Evolutionary conservation across 2,329 filamentous ascomycete species (phyloP).

Genomic region (Epichloe hybrida): DNA sequence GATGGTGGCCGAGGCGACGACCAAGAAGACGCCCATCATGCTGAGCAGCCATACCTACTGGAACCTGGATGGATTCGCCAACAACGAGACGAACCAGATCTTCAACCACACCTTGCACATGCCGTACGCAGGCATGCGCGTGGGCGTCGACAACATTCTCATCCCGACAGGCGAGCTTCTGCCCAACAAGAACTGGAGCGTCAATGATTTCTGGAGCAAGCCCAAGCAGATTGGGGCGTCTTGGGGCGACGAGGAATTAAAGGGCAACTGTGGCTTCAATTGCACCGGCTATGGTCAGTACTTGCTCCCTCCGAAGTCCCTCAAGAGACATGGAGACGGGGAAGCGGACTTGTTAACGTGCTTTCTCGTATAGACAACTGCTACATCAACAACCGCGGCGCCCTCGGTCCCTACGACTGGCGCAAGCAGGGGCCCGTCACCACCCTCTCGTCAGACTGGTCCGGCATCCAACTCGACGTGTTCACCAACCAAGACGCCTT

Average conservation of each 20-base stretch:
- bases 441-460: constrained; percentile 57
- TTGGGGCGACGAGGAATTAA: constrained; percentile 45
- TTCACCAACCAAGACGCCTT: constrained; percentile 75
- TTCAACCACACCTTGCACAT: constrained; percentile 62
- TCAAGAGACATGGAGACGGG: neutral
- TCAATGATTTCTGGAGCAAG: constrained; percentile 71
- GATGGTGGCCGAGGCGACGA: constrained; percentile 57
- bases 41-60: constrained; percentile 63
- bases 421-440: constrained; percentile 45
- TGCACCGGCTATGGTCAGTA: constrained; percentile 72
- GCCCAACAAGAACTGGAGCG: constrained; percentile 50
- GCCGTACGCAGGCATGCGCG: constrained; percentile 57
- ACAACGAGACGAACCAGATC: constrained; percentile 50
- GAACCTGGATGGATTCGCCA: constrained; percentile 70
- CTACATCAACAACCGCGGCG: constrained; percentile 52
- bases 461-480: constrained; percentile 72
- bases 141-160: constrained; percentile 56
- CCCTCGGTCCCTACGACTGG: constrained; percentile 49
- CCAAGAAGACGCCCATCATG: constrained; percentile 73
- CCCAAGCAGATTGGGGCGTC: constrained; percentile 70
- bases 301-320: neutral
- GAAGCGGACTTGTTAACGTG: neutral
- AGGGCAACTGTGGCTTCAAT: constrained; percentile 63
- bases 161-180: constrained; percentile 66
- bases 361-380: constrained; percentile 39